These are phyloP conservation scores for Candida krabiensis DNA, from an alignment of 805 yeast genomes.

Conservation along the genomic window DNA sequence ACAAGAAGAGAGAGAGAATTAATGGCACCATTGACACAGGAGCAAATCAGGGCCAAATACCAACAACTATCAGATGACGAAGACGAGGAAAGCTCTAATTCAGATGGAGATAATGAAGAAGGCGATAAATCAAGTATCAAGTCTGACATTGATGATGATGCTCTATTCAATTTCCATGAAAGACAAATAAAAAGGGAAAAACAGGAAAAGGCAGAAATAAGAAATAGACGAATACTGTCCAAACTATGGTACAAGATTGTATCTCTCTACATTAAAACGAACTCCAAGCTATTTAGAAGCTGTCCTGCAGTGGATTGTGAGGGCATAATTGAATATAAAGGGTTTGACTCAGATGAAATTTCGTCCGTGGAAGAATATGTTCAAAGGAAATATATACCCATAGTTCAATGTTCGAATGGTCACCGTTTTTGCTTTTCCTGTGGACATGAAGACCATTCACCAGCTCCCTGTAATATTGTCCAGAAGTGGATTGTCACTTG, in stretches of 20 bases:
- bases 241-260: slow-evolving; percentile 45
- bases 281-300: slow-evolving; percentile 54
- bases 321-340: slow-evolving; percentile 44
- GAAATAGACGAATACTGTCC: slow-evolving; percentile 29
- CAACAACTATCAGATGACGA: slow-evolving; percentile 15
- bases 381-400: slow-evolving; percentile 46
- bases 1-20: slow-evolving; percentile 2
- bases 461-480: slow-evolving; percentile 75
- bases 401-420: slow-evolving; percentile 63
- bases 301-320: slow-evolving; percentile 87
- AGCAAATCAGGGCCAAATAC: slow-evolving; percentile 22
- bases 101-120: slow-evolving; percentile 1
- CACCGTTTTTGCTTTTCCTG: slow-evolving; percentile 83
- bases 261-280: slow-evolving; percentile 52
- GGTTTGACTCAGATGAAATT: slow-evolving; percentile 32
- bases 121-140: slow-evolving; percentile 1
- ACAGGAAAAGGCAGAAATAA: slow-evolving; percentile 20
- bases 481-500: slow-evolving; percentile 76
- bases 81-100: slow-evolving; percentile 2
- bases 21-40: slow-evolving; percentile 17
- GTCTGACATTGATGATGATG: slow-evolving; percentile 8
- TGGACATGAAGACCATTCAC: slow-evolving; percentile 72
- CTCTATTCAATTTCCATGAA: slow-evolving; percentile 26
- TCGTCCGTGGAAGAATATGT: slow-evolving; percentile 27
- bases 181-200: slow-evolving; percentile 21